Evolutionary conservation across 2,329 filamentous ascomycete species (phyloP), one percentile per base, ranked within the genome.

Genomic region (Cytospora piceae): DNA sequence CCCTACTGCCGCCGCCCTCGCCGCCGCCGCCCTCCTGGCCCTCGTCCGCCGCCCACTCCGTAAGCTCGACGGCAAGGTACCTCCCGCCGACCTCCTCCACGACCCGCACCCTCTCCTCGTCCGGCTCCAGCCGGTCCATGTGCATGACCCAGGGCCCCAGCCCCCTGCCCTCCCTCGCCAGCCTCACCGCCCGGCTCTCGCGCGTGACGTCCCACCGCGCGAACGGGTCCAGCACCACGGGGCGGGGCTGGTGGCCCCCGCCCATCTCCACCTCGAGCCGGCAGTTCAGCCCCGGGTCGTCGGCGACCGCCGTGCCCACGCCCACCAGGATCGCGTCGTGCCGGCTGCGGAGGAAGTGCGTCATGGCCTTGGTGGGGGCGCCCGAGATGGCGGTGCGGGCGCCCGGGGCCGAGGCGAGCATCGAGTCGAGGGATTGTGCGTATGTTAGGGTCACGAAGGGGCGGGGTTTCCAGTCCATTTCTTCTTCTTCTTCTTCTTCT

Each of bases 291-390:
- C 87, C 88, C 2, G 94, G 94, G 73, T 97, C 86, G 75, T 98
- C 94, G 24, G 92, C 90, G 31, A 92, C 81, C 9, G 93, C 91
- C 1, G 94, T 98, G 3, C 90, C 90, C 5, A 90, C 92, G 27
- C 94, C 94, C 37, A 98, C 82, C 29, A 96, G 83, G 70, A 97
- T 96, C 49, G 92, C 93, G 69, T 91, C 87, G 78, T 98, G 93
- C 20, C 84, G 85, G 15, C 89, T 89, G 72, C 94, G 91, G 32
- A 98, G 85, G 75, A 91, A 92, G 77, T 98, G 94, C 0, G 94
- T 97, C 92, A 98, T 96, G 61, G 91, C 86, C 77, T 97, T 97
- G 46, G 92, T 92, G 69, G 89, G 83, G 0, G 90, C 86, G 4
- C 94, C 94, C 1, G 94, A 98, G 17, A 98, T 85, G 0, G 85